Evolutionary conservation across 2,329 filamentous ascomycete genomes (phyloP).

Genomic region (Colletotrichum sp.): DNA sequence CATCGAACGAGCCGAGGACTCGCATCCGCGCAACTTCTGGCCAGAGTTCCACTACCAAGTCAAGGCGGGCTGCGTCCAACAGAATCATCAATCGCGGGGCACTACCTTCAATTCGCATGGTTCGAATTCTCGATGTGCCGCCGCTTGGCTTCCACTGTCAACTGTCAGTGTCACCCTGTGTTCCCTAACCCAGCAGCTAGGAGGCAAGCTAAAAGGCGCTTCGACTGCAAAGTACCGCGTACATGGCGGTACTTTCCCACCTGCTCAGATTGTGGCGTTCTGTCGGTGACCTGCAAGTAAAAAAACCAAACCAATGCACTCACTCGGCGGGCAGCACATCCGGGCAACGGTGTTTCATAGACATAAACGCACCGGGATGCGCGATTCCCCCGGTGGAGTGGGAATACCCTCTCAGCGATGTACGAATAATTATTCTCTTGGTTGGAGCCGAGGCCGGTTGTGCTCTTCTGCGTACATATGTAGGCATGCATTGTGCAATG

Average conservation of each 20-base stretch:
- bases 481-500: background rate
- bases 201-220: background rate
- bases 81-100: background rate
- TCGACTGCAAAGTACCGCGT: background rate
- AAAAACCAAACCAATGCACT: background rate
- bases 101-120: background rate
- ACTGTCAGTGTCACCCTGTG: background rate
- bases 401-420: background rate
- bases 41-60: background rate
- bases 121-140: background rate
- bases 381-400: background rate
- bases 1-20: background rate
- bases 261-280: background rate
- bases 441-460: background rate
- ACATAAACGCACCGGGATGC: background rate
- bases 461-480: background rate
- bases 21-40: background rate
- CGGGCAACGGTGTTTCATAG: background rate
- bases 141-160: background rate
- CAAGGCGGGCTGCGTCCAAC: background rate
- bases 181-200: slow-evolving; percentile 1
- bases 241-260: background rate
- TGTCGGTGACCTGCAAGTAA: background rate
- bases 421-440: background rate
- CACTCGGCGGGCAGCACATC: background rate